Evolutionary conservation across 768 basidiomycete genomes (phyloP).

Genomic region (Tulasnella sp.): DNA sequence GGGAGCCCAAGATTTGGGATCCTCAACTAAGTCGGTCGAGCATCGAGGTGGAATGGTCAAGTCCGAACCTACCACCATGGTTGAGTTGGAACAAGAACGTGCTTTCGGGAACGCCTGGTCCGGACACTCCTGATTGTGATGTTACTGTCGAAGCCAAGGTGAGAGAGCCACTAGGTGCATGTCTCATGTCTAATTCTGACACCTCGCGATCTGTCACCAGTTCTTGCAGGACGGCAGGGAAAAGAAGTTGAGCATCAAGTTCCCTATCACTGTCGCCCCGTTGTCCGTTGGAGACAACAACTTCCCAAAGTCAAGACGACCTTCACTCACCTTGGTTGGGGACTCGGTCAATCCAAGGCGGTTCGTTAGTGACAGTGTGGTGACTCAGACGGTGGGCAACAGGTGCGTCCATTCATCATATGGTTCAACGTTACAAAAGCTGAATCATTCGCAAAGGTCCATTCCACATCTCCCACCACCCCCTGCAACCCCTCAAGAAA

Average conservation of each 20-base stretch:
- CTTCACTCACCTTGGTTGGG: slow-evolving; percentile 27
- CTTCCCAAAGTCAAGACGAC: slow-evolving; percentile 25
- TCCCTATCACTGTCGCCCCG: slow-evolving; percentile 62
- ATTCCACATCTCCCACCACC: slow-evolving; percentile 28
- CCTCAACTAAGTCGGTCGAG: slow-evolving; percentile 80
- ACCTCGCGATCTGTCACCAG: slow-evolving; percentile 26
- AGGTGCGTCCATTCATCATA: not conserved
- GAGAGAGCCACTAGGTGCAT: slow-evolving; percentile 21
- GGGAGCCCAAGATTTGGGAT: slow-evolving; percentile 93
- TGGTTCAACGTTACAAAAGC: not conserved
- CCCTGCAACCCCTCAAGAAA: slow-evolving; percentile 27
- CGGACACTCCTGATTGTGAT: slow-evolving; percentile 61
- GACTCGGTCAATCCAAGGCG: slow-evolving; percentile 29
- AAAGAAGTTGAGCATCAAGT: slow-evolving; percentile 49
- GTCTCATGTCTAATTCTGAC: not conserved
- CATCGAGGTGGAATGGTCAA: slow-evolving; percentile 64
- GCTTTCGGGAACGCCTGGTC: slow-evolving; percentile 65
- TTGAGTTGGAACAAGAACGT: slow-evolving; percentile 75
- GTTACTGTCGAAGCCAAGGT: slow-evolving; percentile 69
- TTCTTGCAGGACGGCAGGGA: slow-evolving; percentile 65
- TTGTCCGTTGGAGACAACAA: slow-evolving; percentile 34
- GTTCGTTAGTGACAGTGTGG: slow-evolving; percentile 30
- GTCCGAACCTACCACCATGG: slow-evolving; percentile 76
- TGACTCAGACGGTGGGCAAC: slow-evolving; percentile 23
- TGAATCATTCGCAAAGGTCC: slow-evolving; percentile 13